Conservation (phyloP, 306 rosid genomes). For the Pueraria montana region DNA sequence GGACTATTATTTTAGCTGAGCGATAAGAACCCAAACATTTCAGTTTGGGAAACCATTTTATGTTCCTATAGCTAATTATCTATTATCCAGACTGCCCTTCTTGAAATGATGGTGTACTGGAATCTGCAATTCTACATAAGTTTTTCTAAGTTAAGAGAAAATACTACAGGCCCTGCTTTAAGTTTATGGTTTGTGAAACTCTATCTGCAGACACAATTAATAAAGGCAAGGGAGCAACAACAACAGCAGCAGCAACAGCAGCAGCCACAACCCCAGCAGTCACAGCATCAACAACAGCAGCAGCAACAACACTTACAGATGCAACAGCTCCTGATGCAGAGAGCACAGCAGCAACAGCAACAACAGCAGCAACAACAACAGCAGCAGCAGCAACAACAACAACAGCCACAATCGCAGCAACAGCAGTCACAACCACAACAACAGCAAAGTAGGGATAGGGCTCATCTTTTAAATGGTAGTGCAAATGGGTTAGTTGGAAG, state of each 20-base stretch:
- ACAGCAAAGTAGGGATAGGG: constrained; percentile 92
- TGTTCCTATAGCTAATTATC: constrained; percentile 22
- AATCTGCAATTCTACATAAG: constrained; percentile 26
- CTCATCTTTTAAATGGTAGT: constrained; percentile 80
- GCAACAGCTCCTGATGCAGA: constrained; percentile 75
- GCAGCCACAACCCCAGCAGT: constrained; percentile 61
- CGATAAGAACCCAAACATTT: constrained; percentile 16
- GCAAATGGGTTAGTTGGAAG: constrained; percentile 91
- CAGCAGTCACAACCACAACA: constrained; percentile 58
- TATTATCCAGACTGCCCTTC: constrained; percentile 3
- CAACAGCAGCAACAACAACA: constrained; percentile 75
- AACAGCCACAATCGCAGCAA: constrained; percentile 58
- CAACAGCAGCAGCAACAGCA: constrained; percentile 62
- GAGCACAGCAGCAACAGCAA: constrained; percentile 74
- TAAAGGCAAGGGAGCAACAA: constrained; percentile 94
- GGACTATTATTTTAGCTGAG: constrained; percentile 25
- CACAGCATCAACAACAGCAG: constrained; percentile 74
- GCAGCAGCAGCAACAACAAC: constrained; percentile 63
- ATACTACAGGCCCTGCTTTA: constrained; percentile 37
- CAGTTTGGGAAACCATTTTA: constrained; percentile 32
- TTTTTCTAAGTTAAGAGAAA: neutral
- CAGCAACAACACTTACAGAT: constrained; percentile 89
- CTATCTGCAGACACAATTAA: constrained; percentile 77
- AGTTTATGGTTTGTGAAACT: constrained; percentile 50
- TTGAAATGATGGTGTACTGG: constrained; percentile 18